Evolutionary conservation across 2,329 filamentous ascomycete genomes (phyloP), one percentile per base, ranked within the genome.

Genomic region (Verticillium klebahnii): DNA sequence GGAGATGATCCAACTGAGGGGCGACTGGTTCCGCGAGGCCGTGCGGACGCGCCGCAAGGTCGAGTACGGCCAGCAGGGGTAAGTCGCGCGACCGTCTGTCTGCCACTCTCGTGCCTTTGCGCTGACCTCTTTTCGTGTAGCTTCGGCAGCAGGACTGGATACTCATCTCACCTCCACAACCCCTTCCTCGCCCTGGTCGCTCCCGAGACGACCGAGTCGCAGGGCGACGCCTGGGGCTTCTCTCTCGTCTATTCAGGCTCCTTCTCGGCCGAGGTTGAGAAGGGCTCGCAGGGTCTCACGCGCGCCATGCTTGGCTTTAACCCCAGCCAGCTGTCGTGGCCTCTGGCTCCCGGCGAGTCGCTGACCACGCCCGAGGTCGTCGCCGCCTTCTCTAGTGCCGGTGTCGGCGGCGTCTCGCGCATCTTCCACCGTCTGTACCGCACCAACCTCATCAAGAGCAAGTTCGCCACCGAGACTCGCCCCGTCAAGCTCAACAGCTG

Each of bases 171-270:
- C 65, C 74, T 85, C 1, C 84, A 88, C 69, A 89, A 89, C 66
- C 86, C 86, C 0, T 89, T 89, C 73, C 77, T 89, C 25, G 79
- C 84, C 0, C 72, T 89, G 2, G 77, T 84, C 0, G 75, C 82
- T 3, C 81, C 85, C 0, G 76, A 75, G 0, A 85, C 86, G 0
- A 89, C 86, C 1, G 86, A 89, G 67, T 80, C 80, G 0, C 77
- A 80, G 2, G 87, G 87, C 1, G 80, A 88, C 40, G 85, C 83
- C 7, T 89, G 85, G 79, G 87, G 85, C 0, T 89, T 89, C 70
- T 87, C 84, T 1, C 78, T 89, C 2, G 77, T 89, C 19, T 89
- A 88, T 71, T 85, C 85, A 0, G 87, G 87, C 2, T 88, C 85
- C 0, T 89, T 88, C 66, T 75, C 80, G 1, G 83, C 82, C 0